A percentile compares a stretch with the other conserved stretches of the same genome.
Evolutionary conservation across 1,284 basidiomycete genomes (phyloP).

Genomic region (Cryptococcus hybrid): DNA sequence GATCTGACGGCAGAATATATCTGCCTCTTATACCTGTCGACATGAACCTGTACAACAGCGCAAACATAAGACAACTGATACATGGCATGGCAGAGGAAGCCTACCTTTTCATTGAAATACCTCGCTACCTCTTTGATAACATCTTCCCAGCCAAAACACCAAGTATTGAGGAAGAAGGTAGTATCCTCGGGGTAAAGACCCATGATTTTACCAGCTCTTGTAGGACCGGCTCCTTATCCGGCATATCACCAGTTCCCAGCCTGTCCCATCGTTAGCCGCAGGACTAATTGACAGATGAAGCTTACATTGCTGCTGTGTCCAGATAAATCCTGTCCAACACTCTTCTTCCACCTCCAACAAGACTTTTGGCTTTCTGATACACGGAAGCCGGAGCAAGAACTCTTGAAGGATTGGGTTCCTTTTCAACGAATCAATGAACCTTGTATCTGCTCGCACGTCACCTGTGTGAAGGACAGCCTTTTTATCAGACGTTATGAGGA

Average conservation of each 20-base stretch:
- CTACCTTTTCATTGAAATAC: constrained; percentile 63
- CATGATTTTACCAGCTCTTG: constrained; percentile 66
- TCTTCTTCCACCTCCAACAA: constrained; percentile 12
- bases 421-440: constrained; percentile 66
- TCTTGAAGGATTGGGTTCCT: constrained; percentile 68
- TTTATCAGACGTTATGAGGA: constrained; percentile 71
- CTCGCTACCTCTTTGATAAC: constrained; percentile 69
- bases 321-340: constrained; percentile 76
- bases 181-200: constrained; percentile 63
- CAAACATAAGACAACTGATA: background rate
- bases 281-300: background rate
- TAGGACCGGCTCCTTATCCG: constrained; percentile 68
- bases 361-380: background rate
- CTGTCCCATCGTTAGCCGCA: constrained; percentile 19
- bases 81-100: constrained; percentile 5
- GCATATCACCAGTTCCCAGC: constrained; percentile 62
- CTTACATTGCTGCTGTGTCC: constrained; percentile 61
- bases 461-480: constrained; percentile 83
- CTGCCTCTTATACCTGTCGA: constrained; percentile 78
- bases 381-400: constrained; percentile 54
- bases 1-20: constrained; percentile 59
- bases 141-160: constrained; percentile 94
- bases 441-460: constrained; percentile 81
- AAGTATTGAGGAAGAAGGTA: constrained; percentile 82
- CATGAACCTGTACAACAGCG: constrained; percentile 64